phyloP scores from a whole-genome alignment of 108 stramenopile species.

The Schizochytrium sp. region DNA sequence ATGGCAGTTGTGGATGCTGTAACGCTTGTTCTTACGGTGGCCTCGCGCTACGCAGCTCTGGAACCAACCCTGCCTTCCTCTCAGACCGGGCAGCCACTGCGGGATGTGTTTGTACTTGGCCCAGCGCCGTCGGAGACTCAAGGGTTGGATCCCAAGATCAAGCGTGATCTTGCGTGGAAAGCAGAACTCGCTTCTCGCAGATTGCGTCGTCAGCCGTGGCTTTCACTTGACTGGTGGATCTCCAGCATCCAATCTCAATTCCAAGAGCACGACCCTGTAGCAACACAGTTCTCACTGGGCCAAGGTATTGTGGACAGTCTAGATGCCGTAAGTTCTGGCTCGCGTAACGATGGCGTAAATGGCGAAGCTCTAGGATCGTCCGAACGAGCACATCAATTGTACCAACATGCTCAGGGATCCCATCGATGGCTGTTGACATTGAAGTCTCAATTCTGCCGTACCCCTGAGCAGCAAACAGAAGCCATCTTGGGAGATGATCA shows the following conservation, averaged over 20 bases:
- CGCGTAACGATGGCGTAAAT: not conserved
- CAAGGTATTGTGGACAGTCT: not conserved
- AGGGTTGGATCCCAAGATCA: constrained; percentile 15
- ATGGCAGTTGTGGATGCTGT: constrained; percentile 32
- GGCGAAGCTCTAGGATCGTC: not conserved
- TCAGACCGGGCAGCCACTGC: constrained; percentile 41
- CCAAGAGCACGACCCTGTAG: constrained; percentile 27
- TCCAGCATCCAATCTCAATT: constrained; percentile 6
- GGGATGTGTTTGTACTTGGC: constrained; percentile 46
- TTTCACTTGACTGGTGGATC: constrained; percentile 51
- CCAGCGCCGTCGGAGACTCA: constrained; percentile 7
- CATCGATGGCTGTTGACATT: not conserved
- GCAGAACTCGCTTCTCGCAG: constrained; percentile 27
- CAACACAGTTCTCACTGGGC: not conserved
- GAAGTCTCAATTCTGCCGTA: constrained; percentile 36
- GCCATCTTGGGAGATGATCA: constrained; percentile 22
- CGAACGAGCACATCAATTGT: constrained; percentile 7
- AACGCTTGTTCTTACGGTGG: constrained; percentile 15
- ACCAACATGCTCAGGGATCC: constrained; percentile 4
- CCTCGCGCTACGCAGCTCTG: constrained; percentile 16
- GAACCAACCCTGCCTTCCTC: constrained; percentile 28
- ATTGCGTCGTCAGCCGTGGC: constrained; percentile 28
- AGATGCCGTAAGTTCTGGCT: not conserved
- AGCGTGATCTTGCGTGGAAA: constrained; percentile 47
- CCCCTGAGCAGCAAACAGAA: constrained; percentile 15